Conservation (phyloP, 768 basidiomycete species). For the Podaxis sp. region DNA sequence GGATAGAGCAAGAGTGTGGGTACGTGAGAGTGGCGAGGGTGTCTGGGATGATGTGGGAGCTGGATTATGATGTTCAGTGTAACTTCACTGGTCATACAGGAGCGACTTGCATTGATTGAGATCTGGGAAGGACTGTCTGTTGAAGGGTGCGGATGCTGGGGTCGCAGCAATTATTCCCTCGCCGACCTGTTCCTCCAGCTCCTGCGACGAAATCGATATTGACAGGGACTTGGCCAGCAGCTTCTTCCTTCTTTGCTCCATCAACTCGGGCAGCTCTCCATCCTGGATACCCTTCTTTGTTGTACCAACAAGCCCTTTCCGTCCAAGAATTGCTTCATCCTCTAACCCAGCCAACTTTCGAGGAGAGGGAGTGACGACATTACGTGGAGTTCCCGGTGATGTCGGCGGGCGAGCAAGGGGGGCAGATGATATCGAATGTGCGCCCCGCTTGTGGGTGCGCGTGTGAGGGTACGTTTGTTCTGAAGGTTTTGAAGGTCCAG, state of each 20-base stretch:
- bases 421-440: slow-evolving; percentile 82
- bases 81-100: slow-evolving; percentile 10
- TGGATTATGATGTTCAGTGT: slow-evolving; percentile 16
- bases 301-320: slow-evolving; percentile 60
- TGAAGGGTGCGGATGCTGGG: slow-evolving; percentile 29
- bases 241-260: slow-evolving; percentile 55
- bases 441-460: slow-evolving; percentile 56
- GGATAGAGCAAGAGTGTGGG: slow-evolving; percentile 49
- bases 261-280: slow-evolving; percentile 43
- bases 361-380: slow-evolving; percentile 25
- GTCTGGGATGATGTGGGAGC: slow-evolving; percentile 35
- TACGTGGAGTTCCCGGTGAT: slow-evolving; percentile 64
- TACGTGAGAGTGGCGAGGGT: slow-evolving; percentile 49
- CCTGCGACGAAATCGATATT: slow-evolving; percentile 55
- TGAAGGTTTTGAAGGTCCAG: slow-evolving; percentile 30
- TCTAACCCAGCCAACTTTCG: slow-evolving; percentile 15
- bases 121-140: slow-evolving; percentile 28
- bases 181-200: slow-evolving; percentile 38
- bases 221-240: slow-evolving; percentile 65
- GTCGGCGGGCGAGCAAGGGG: slow-evolving; percentile 82
- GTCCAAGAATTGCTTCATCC: neutral
- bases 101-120: slow-evolving; percentile 21
- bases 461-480: slow-evolving; percentile 15
- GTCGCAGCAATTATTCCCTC: slow-evolving; percentile 24
- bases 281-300: slow-evolving; percentile 23